Evolutionary conservation across 2,329 filamentous ascomycete species (phyloP), one percentile per base, ranked within the genome.

Genomic region (Trichothecium sympodiale): DNA sequence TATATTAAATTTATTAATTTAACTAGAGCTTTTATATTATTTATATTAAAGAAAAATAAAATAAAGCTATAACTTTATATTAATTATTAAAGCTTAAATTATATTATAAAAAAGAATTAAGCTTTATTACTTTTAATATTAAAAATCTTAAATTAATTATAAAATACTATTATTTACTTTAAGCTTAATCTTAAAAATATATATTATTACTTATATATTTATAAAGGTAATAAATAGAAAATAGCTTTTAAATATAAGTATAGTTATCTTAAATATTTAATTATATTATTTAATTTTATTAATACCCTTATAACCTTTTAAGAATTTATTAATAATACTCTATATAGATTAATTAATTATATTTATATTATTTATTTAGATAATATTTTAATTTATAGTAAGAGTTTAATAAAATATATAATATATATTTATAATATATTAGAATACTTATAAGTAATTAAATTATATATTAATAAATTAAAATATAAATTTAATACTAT

Each of bases 171-270:
- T n/a, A n/a, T n/a, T n/a, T n/a, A n/a, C n/a, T n/a, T n/a, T 8
- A 7, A 15, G 9, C n/a, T n/a, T 8, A 6, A 28, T 8, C 14
- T 10, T 26, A 34, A 35, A 20, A 17, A 36, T 31, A 36, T 36
- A 31, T 36, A 36, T 16, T 36, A 31, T 25, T 36, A 36, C 13
- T 9, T 36, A 36, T 32, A 32, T 36, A 36, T 31, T 17, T 16
- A 15, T 32, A 31, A 36, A 15, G 18, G n/a, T n/a, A n/a, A n/a
- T n/a, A n/a, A n/a, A n/a, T n/a, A n/a, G n/a, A n/a, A n/a, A n/a
- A n/a, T n/a, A n/a, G n/a, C n/a, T n/a, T n/a, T n/a, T n/a, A n/a
- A n/a, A n/a, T n/a, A n/a, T n/a, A n/a, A n/a, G n/a, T n/a, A n/a
- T n/a, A n/a, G n/a, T n/a, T n/a, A 36, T 27, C 32, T 36, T 31